Percentiles rank a stretch among this genome's conserved stretches.
Evolutionary conservation across 2,329 filamentous ascomycete species (phyloP).

Genomic region (Fusarium aywerte): DNA sequence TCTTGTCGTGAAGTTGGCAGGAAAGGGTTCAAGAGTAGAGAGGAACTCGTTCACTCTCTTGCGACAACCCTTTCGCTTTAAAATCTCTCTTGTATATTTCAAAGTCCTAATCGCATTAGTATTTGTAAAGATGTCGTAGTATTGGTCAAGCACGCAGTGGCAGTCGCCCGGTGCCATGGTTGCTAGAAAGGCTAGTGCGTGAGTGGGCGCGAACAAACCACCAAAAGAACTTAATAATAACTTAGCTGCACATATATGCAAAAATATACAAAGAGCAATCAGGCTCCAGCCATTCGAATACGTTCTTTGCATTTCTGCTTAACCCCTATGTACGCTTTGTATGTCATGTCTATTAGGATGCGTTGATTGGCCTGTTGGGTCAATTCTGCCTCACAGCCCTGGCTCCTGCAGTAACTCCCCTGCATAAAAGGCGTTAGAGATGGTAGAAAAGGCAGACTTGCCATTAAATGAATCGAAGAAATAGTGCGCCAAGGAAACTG

Average conservation of each 20-base stretch:
- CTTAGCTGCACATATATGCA: neutral
- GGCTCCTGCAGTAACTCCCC: neutral
- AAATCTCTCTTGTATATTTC: neutral
- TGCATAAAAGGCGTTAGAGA: neutral
- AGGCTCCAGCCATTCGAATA: neutral
- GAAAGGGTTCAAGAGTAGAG: neutral
- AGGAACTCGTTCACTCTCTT: neutral
- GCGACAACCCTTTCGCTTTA: neutral
- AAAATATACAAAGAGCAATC: neutral
- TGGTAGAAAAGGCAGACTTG: accelerated
- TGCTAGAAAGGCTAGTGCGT: neutral
- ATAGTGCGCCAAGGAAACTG: neutral
- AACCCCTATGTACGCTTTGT: neutral
- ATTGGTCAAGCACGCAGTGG: constrained; percentile 1
- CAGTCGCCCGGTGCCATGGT: neutral
- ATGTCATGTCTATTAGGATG: accelerated
- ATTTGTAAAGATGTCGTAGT: neutral
- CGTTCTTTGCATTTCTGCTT: neutral
- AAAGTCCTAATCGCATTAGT: neutral
- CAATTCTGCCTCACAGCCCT: constrained; percentile 6
- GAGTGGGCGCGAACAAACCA: neutral
- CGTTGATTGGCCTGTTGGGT: neutral
- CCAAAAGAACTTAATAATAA: accelerated
- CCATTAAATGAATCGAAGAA: neutral
- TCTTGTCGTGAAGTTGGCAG: neutral